A percentile compares a stretch with the other conserved stretches of the same genome.
These are phyloP conservation scores for Musa beccarii DNA, from an alignment of 176 grass and related monocot genomes.

Conservation along the genomic window DNA sequence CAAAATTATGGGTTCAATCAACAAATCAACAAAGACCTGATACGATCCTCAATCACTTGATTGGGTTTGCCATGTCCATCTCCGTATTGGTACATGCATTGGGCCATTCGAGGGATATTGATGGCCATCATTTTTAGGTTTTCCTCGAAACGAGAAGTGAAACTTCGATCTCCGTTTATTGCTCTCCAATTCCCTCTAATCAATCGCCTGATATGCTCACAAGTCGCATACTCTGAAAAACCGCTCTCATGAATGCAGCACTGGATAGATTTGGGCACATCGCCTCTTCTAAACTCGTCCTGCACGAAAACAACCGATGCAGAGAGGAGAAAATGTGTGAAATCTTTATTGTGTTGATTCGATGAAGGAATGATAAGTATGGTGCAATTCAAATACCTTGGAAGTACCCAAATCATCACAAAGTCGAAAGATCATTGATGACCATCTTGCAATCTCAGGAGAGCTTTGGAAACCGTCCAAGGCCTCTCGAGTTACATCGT, in stretches of 20 bases:
- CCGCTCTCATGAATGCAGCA: conserved; percentile 17
- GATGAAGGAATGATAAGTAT: not conserved
- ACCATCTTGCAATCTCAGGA: not conserved
- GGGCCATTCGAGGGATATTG: not conserved
- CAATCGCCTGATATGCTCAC: too few species aligned
- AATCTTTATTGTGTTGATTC: too few species aligned
- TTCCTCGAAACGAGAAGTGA: conserved; percentile 9
- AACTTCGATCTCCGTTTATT: not conserved
- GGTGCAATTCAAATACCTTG: not conserved
- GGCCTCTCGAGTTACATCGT: conserved; percentile 6
- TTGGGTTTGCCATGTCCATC: conserved; percentile 12
- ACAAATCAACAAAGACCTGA: conserved; percentile 12
- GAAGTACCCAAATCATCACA: conserved; percentile 11
- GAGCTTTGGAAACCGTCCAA: not conserved
- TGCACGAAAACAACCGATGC: too few species aligned
- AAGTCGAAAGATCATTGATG: conserved; percentile 4
- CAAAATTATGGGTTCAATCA: not conserved
- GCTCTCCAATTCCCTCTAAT: not conserved
- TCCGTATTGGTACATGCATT: conserved; percentile 3
- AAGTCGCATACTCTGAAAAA: not conserved
- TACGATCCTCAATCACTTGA: not conserved
- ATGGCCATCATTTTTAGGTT: not conserved
- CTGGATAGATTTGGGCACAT: conserved; percentile 20
- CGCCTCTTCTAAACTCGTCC: not conserved
- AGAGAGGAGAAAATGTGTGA: too few species aligned